Evolutionary conservation across 495 filamentous ascomycete genomes (phyloP), one percentile per base, ranked within the genome.

Genomic region (Aspergillus ostianus): DNA sequence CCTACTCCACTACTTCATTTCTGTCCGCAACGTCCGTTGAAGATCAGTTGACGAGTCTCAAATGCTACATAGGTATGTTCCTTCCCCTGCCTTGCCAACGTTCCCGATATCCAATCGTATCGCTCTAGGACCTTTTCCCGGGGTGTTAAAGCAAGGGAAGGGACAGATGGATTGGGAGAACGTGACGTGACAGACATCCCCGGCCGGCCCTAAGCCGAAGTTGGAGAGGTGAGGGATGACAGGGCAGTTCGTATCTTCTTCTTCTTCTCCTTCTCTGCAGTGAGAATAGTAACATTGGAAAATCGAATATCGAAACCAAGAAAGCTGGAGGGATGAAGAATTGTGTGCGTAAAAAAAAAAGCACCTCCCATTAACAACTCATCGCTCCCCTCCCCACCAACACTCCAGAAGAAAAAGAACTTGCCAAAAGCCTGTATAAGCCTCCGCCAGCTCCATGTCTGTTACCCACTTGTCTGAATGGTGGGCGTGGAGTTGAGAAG

Each of bases 401-500:
- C n/a, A n/a, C n/a, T n/a, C n/a, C n/a, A n/a, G n/a, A n/a, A 41
- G 5, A 41, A 12, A 15, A 41, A 5, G 3, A 32, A 10, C 29
- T 12, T 41, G 36, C 36, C 36, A 41, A 41, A 41, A 13, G 23
- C 29, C 29, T 32, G 29, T 12, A 6, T 12, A 41, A 41, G 36
- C 13, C 36, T 41, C 36, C 36, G 36, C 36, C 13, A 15, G 10
- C 36, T 0, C 36, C 36, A 41, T 41, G 36, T 41, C 36, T 41
- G 9, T 17, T 0, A 15, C 36, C 8, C 1, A 15, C 8, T 41
- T 2, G 10, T 15, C 9, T 41, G 36, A 41, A 1, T 41, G 27
- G 51, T 51, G 58, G 47, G 46, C 13, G 47, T 56, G 57, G 20
- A n/a, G 44, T 47, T 29, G 4, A 47, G 30, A 32, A 32, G 6